Evolutionary conservation across 805 yeast species (phyloP), one percentile per base, ranked within the genome.

Genomic region (Yarrowia phangngaensis): DNA sequence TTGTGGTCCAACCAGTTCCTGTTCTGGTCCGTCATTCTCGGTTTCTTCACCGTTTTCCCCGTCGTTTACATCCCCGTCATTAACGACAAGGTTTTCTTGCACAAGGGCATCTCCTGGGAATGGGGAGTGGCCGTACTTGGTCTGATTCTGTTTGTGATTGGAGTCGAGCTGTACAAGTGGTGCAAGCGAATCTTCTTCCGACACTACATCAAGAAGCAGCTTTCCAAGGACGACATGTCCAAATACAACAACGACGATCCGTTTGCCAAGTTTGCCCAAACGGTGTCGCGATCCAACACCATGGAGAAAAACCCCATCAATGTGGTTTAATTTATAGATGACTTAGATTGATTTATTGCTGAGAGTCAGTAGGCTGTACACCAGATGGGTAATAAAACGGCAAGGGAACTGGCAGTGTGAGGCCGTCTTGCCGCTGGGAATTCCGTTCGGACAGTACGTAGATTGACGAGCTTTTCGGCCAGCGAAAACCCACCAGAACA

Each of bases 21-120:
- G 59, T 82, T 85, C 69, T 84, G 89, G 88, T 84, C 95, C 0
- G 76, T 86, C 35, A 61, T 82, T 26, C 68, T 75, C 45, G 95
- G 92, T 2, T 75, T 82, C 53, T 64, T 74, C 11, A 73, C 86
- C 2, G 80, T 83, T 4, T 80, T 86, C 74, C 95, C 95, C 32
- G 82, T 84, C 14, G 78, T 85, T 28, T 85, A 85, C 65, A 86
- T 86, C 55, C 95, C 95, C 6, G 94, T 83, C n/a, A 84, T 86
- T 60, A 86, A 86, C 64, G 67, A 71, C 34, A 73, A 75, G 54
- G 95, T 86, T 7, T 86, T 86, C 62, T 69, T 80, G 57, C 95
- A 86, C 64, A 69, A 64, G 22, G 77, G 80, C 6, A 84, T 85
- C 54, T 74, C 80, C 8, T 79, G 78, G 66, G 95, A 85, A 68